A percentile compares a stretch with the other conserved stretches of the same genome.
phyloP scores from a whole-genome alignment of 2,329 filamentous ascomycete species.

The Penicillium sp. region DNA sequence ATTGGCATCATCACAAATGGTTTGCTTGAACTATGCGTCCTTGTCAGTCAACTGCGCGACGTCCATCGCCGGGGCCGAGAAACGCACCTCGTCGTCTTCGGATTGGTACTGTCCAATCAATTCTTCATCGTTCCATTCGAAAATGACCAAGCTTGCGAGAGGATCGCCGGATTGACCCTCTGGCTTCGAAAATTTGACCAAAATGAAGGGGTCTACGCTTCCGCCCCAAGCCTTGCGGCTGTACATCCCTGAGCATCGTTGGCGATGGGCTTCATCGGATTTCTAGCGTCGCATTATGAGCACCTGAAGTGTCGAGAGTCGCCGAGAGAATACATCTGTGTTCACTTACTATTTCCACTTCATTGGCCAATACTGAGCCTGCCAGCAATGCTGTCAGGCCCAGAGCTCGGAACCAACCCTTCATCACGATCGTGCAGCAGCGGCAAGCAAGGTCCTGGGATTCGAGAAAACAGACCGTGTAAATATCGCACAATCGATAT shows the following conservation, averaged over 20 bases:
- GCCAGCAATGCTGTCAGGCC: slow-evolving; percentile 36
- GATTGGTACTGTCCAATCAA: slow-evolving; percentile 65
- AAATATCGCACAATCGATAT: slow-evolving; percentile 5
- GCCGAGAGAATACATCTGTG: slow-evolving; percentile 2
- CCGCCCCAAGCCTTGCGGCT: slow-evolving; percentile 84
- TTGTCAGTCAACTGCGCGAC: slow-evolving; percentile 28
- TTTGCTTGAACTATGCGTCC: slow-evolving; percentile 48
- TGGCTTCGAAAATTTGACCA: slow-evolving; percentile 67
- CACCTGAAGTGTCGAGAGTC: background rate
- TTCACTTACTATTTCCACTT: slow-evolving; percentile 41
- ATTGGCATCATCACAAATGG: slow-evolving; percentile 69
- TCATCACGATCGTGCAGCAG: slow-evolving; percentile 32
- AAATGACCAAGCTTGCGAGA: slow-evolving; percentile 77
- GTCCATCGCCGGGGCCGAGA: background rate
- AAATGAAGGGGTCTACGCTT: slow-evolving; percentile 79
- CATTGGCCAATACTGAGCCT: slow-evolving; percentile 39
- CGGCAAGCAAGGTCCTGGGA: slow-evolving; percentile 23
- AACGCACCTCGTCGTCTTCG: slow-evolving; percentile 50
- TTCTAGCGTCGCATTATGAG: slow-evolving; percentile 48
- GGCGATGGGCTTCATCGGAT: slow-evolving; percentile 66
- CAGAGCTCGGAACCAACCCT: slow-evolving; percentile 36
- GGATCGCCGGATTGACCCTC: slow-evolving; percentile 61
- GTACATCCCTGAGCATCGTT: slow-evolving; percentile 93
- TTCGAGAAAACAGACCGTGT: slow-evolving; percentile 20
- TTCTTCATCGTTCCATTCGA: slow-evolving; percentile 83